phyloP scores from a whole-genome alignment of 2,329 filamentous ascomycete genomes.

The Rhynchosporium agropyri region DNA sequence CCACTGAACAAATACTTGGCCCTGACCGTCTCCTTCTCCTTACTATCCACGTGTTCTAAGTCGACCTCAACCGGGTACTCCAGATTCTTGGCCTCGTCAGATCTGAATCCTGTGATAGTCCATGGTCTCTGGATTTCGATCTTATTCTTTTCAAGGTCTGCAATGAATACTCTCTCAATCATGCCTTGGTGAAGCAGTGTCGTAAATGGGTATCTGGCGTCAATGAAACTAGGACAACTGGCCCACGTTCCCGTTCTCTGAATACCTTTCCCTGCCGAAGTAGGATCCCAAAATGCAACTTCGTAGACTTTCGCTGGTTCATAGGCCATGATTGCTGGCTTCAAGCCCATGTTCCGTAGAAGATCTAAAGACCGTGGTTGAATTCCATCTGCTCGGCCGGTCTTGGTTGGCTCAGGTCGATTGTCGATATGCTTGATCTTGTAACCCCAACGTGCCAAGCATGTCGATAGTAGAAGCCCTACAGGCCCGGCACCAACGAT shows the following conservation, averaged over 20 bases:
- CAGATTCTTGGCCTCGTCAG: slow-evolving; percentile 56
- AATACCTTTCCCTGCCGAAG: slow-evolving; percentile 58
- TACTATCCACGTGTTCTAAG: slow-evolving; percentile 76
- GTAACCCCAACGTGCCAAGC: slow-evolving; percentile 90
- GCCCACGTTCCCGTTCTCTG: slow-evolving; percentile 75
- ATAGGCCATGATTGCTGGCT: slow-evolving; percentile 83
- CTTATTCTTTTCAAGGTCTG: slow-evolving; percentile 64
- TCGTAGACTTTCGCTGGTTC: slow-evolving; percentile 85
- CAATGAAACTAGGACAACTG: slow-evolving; percentile 83
- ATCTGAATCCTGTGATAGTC: slow-evolving; percentile 63
- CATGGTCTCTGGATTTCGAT: slow-evolving; percentile 65
- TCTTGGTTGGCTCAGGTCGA: slow-evolving; percentile 79
- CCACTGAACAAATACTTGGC: slow-evolving; percentile 73
- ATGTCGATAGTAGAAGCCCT: slow-evolving; percentile 84
- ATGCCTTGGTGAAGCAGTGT: slow-evolving; percentile 71
- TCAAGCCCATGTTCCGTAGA: slow-evolving; percentile 85
- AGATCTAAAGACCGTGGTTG: slow-evolving; percentile 88
- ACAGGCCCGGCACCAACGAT: slow-evolving; percentile 89
- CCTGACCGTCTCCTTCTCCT: slow-evolving; percentile 67
- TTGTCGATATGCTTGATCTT: slow-evolving; percentile 95
- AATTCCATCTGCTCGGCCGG: slow-evolving; percentile 87
- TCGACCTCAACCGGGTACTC: slow-evolving; percentile 81
- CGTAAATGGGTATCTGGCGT: slow-evolving; percentile 71
- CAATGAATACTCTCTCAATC: slow-evolving; percentile 71
- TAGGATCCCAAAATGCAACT: slow-evolving; percentile 73